These are phyloP conservation scores for Verbena officinalis DNA, from an alignment of 257 asterid genomes.

Conservation along the genomic window DNA sequence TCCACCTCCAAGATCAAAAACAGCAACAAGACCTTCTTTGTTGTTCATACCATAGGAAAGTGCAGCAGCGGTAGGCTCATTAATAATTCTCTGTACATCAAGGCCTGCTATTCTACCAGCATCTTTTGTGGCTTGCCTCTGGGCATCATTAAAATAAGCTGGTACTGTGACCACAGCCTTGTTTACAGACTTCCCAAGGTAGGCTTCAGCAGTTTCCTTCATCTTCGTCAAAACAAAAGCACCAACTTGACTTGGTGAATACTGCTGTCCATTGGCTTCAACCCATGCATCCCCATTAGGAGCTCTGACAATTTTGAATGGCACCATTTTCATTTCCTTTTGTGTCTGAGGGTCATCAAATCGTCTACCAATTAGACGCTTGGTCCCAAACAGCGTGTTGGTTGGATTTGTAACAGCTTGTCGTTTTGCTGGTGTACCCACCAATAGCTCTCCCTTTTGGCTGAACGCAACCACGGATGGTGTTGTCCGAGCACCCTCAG, in stretches of 20 bases:
- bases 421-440: constrained; percentile 78
- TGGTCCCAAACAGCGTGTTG: constrained; percentile 67
- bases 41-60: constrained; percentile 71
- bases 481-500: constrained; percentile 83
- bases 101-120: constrained; percentile 80
- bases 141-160: constrained; percentile 77
- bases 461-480: constrained; percentile 82
- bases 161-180: constrained; percentile 80
- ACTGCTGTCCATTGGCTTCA: constrained; percentile 69
- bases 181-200: constrained; percentile 60
- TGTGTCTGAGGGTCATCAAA: constrained; percentile 77
- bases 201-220: constrained; percentile 79
- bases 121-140: constrained; percentile 80
- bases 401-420: constrained; percentile 76
- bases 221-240: constrained; percentile 72
- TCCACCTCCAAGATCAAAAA: constrained; percentile 81
- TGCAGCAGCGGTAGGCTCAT: constrained; percentile 82
- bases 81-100: constrained; percentile 72
- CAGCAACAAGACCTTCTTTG: constrained; percentile 80
- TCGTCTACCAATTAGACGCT: constrained; percentile 68
- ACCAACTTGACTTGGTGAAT: constrained; percentile 75
- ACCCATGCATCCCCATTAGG: constrained; percentile 93
- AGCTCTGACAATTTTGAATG: constrained; percentile 65
- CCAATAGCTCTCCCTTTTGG: constrained; percentile 74
- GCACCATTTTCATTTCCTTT: constrained; percentile 83